Evolutionary conservation across 83 land plant species (phyloP).

Genomic region (Diphasiastrum complanatum): DNA sequence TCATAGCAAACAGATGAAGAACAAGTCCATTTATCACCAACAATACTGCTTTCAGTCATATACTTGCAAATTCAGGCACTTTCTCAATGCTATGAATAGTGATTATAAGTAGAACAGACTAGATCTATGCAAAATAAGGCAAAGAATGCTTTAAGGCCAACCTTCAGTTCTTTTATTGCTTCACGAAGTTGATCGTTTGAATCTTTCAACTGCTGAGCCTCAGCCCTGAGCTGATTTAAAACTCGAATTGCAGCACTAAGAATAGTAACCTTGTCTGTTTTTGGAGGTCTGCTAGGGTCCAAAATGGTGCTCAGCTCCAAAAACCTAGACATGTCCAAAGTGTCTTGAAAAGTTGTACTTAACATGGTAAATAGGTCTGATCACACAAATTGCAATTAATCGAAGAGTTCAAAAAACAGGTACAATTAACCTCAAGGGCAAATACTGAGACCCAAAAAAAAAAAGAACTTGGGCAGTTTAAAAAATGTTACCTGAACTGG

Average conservation of each 20-base stretch:
- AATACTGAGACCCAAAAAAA: too few relatives aligned
- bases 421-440: too few relatives aligned
- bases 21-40: conserved; percentile 7
- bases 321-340: conserved; percentile 44
- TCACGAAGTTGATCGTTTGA: conserved; percentile 54
- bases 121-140: not conserved
- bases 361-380: too few relatives aligned
- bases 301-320: conserved; percentile 59
- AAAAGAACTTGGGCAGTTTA: too few relatives aligned
- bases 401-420: too few relatives aligned
- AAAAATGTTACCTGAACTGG: too few relatives aligned
- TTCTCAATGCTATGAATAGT: not conserved
- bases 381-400: too few relatives aligned
- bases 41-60: not conserved
- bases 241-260: conserved; percentile 56
- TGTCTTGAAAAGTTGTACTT: too few relatives aligned
- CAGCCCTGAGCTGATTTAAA: conserved; percentile 52
- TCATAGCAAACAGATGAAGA: not conserved
- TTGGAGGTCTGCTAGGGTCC: conserved; percentile 75
- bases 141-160: not conserved
- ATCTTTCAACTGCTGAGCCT: conserved; percentile 58
- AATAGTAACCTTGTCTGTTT: conserved; percentile 64
- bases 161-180: conserved; percentile 71
- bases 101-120: conserved; percentile 2
- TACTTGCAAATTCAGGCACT: not conserved